These are phyloP conservation scores for Proliferodiscus dingleyae DNA, from an alignment of 2,329 filamentous ascomycete genomes.

Conservation along the genomic window DNA sequence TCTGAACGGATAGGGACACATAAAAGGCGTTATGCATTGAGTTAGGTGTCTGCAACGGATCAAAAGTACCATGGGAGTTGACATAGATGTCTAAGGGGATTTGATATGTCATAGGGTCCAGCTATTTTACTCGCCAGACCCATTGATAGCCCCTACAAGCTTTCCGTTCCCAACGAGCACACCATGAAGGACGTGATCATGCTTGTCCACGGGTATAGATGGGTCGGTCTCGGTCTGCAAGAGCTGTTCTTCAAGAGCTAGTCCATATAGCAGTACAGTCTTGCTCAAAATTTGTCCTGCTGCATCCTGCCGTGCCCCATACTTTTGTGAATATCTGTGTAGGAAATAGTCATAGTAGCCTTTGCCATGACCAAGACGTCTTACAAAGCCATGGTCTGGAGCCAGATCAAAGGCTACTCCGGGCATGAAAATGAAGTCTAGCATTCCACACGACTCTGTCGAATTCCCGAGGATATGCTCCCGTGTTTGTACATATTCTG, in stretches of 20 bases:
- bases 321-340: conserved; percentile 59
- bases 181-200: conserved; percentile 78
- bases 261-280: conserved; percentile 62
- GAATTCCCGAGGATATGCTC: conserved; percentile 67
- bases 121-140: no score
- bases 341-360: conserved; percentile 97
- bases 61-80: conserved; percentile 18
- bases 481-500: conserved; percentile 58
- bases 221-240: conserved; percentile 53
- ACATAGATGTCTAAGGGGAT: conserved; percentile 7
- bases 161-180: conserved; percentile 68
- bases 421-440: conserved; percentile 88
- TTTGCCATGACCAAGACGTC: conserved; percentile 85
- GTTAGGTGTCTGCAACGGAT: conserved; percentile 11
- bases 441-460: conserved; percentile 40
- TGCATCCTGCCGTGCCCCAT: conserved; percentile 25
- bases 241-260: conserved; percentile 83
- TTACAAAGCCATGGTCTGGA: conserved; percentile 48
- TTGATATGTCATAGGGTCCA: conserved; percentile 11
- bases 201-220: conserved; percentile 66
- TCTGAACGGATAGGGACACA: conserved; percentile 29
- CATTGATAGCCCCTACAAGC: conserved; percentile 42
- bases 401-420: conserved; percentile 84
- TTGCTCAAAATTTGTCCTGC: conserved; percentile 52
- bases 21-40: conserved; percentile 25